Base-by-base conservation (phyloP, 148 eudicot genomes). In the Nepenthes gracilis region DNA sequence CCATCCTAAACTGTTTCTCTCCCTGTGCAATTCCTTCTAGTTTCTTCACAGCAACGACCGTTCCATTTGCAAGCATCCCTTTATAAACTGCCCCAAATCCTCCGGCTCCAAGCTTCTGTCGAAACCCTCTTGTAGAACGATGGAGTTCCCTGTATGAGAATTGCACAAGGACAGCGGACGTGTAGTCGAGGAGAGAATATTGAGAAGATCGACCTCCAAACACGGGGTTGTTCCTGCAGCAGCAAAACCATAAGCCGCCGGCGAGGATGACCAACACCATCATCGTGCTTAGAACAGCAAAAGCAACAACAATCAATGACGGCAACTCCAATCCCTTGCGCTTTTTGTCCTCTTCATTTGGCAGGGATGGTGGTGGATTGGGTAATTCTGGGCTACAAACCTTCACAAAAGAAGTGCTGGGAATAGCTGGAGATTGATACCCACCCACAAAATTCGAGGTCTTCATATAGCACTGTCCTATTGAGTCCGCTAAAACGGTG, bases 11-110 rank as follows among this genome's bases (percentile, higher is more conserved):
- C 64, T 92, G 96, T 61, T 79, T 92, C 80, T 92, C 97, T 8
- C 96, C 97, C 62, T 88, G 96, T 70, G 82, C 97, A 48, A 88
- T 85, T 47, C 96, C 96, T 68, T 92, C 94, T 5, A 92, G 78
- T 64, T 77, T 86, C 70, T 92, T 92, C 59, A 85, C 94, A 3
- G 97, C 97, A 49, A 74, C 85, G 45, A 80, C 59, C 4, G 83
- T 75, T 64, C 60, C 73, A 67, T 88, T 85, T 2, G 83, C 73
- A 47, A 92, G 79, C 59, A 79, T 68, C 32, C 86, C 97, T 70
- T 67, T 77, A 14, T 85, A 92, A 35, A 92, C 96, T 1, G 95
- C 77, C 43, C 98, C 98, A 64, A 92, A 92, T 9, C 98, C 98
- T 59, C 98, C 96, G 0, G 65, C 79, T 1, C 96, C 96, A 9